phyloP scores from a whole-genome alignment of 345 rosid genomes.

The rapeseed (Brassica napus) region Da-Ae NC_063452.1:8434501-8435000 shows the following conservation, averaged over 20 bases:
- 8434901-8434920: background rate
- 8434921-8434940: background rate
- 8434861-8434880: background rate
- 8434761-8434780: background rate
- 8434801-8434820: background rate
- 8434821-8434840: background rate
- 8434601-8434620: too few species aligned
- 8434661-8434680: background rate
- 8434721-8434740: background rate
- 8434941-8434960: background rate
- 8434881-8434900: background rate
- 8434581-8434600: background rate
- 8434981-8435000: background rate
- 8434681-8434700: too few species aligned
- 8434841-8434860: background rate
- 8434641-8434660: background rate
- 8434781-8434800: background rate
- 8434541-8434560: background rate
- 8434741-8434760: background rate
- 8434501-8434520: background rate
- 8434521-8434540: background rate
- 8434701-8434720: too few species aligned
- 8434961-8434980: background rate
- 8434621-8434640: background rate
- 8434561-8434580: background rate